phyloP scores from a whole-genome alignment of 169 alveolate species.

The Plasmodium ovale region DNA sequence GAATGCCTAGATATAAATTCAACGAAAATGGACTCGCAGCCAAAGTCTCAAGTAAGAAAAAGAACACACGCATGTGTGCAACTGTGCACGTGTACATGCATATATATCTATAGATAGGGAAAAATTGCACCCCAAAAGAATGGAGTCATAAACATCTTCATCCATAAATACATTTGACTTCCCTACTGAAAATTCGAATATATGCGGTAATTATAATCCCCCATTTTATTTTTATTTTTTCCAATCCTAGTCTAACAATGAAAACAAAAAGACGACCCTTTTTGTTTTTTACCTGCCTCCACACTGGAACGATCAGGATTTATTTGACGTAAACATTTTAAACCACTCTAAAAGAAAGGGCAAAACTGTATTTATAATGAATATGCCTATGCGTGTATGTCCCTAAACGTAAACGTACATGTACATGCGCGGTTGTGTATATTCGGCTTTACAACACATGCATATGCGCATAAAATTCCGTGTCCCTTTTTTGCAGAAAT shows the following conservation, averaged over 20 bases:
- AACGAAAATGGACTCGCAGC: slow-evolving; percentile 35
- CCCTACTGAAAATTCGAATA: background rate
- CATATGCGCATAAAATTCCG: background rate
- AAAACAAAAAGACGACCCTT: slow-evolving; percentile 71
- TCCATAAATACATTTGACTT: background rate
- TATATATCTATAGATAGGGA: background rate
- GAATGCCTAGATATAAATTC: slow-evolving; percentile 48
- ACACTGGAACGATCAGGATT: slow-evolving; percentile 92
- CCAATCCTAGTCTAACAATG: slow-evolving; percentile 21
- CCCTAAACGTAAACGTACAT: background rate
- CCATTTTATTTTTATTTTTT: slow-evolving; percentile 6
- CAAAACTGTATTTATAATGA: too few relatives aligned
- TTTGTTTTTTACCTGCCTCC: slow-evolving; percentile 94
- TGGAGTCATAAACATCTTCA: background rate
- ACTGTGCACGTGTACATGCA: background rate
- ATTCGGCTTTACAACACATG: too few relatives aligned
- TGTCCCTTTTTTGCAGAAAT: slow-evolving; percentile 19
- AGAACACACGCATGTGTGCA: background rate
- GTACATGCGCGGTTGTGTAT: slow-evolving; percentile 1
- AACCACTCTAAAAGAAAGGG: too few relatives aligned
- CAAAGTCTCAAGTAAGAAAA: slow-evolving; percentile 44
- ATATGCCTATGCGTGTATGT: background rate
- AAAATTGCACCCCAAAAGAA: background rate
- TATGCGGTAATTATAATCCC: background rate
- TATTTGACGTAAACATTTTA: slow-evolving; percentile 79